Conservation (phyloP, 345 rosid species). For the Alliaria petiolata region DNA sequence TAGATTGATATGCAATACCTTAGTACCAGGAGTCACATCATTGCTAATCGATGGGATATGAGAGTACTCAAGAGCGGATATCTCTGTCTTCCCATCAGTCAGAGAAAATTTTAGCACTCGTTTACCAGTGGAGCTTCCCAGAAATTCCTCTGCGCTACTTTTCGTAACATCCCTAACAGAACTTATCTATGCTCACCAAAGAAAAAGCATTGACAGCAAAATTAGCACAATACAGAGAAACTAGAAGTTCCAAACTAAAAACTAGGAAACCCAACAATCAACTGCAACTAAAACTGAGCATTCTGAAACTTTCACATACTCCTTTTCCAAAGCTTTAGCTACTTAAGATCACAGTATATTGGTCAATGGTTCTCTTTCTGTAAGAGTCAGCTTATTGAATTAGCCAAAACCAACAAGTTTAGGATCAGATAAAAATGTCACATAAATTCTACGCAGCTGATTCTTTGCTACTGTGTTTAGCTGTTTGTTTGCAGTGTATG, state of each 20-base stretch:
- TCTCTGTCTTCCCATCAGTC: conserved; percentile 72
- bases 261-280: not conserved
- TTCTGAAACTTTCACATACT: not conserved
- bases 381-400: not conserved
- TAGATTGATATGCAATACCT: conserved; percentile 44
- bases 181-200: conserved; percentile 43
- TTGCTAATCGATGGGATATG: conserved; percentile 49
- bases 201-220: not conserved
- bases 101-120: conserved; percentile 56
- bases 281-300: not conserved
- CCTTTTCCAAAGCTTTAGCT: not conserved
- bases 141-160: conserved; percentile 53
- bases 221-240: not conserved
- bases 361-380: not conserved
- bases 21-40: conserved; percentile 77
- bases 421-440: not conserved
- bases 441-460: not conserved
- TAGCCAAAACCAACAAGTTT: not conserved
- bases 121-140: conserved; percentile 45
- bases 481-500: not conserved
- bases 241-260: not conserved
- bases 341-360: not conserved
- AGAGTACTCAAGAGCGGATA: conserved; percentile 67
- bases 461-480: not conserved
- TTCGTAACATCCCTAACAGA: conserved; percentile 68